Evolutionary conservation across 164 flowering plant genomes (phyloP).

Genomic region (Malania oleifera): DNA sequence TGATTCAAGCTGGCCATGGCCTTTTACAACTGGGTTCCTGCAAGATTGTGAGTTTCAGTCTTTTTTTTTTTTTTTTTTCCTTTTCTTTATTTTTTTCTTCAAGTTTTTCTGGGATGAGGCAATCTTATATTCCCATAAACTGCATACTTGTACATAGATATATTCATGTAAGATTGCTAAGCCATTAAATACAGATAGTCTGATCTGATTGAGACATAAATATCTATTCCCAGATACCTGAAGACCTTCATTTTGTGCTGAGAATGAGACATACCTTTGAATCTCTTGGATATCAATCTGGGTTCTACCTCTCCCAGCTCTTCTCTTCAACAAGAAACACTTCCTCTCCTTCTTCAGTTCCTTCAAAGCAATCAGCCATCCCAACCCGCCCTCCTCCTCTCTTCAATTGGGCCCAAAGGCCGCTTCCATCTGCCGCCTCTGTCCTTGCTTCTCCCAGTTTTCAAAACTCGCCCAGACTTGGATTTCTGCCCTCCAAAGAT

Average conservation of each 20-base stretch:
- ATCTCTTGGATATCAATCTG: conserved; percentile 94
- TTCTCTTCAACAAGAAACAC: conserved; percentile 66
- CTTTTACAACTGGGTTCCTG: conserved; percentile 96
- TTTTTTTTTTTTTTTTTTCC: not conserved
- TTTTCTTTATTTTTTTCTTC: not conserved
- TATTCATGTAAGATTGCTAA: not conserved
- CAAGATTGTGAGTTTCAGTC: conserved; percentile 85
- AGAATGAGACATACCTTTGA: conserved; percentile 99
- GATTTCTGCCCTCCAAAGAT: conserved; percentile 57
- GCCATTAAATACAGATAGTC: not conserved
- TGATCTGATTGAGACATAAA: not conserved
- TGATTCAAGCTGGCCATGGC: conserved; percentile 99
- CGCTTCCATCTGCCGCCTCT: conserved; percentile 41
- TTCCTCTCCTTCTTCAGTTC: conserved; percentile 43
- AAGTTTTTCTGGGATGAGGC: not conserved
- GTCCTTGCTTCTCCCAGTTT: conserved; percentile 46
- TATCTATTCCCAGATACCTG: conserved; percentile 62
- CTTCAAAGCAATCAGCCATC: conserved; percentile 49
- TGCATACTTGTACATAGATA: not conserved
- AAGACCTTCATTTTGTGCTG: conserved; percentile 95
- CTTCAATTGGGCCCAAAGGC: conserved; percentile 85
- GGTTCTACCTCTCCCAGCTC: conserved; percentile 87
- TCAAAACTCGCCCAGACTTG: conserved; percentile 44
- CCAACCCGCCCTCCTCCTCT: conserved; percentile 57
- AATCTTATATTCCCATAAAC: not conserved